phyloP scores from a whole-genome alignment of 2,329 filamentous ascomycete species.

The Aschersonia sp. region DNA sequence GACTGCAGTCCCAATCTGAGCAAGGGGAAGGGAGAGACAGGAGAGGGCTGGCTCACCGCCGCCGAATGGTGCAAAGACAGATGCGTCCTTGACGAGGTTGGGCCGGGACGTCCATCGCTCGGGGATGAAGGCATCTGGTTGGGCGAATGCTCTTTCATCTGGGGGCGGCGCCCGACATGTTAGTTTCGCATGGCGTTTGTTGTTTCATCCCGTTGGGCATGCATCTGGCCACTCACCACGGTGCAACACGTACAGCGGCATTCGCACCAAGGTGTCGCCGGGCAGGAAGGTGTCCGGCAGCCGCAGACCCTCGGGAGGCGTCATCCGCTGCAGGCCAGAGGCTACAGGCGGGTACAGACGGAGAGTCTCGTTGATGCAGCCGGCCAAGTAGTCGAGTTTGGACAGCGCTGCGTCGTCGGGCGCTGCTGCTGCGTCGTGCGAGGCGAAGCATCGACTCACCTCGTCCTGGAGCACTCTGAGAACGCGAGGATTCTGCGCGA shows the following conservation, averaged over 20 bases:
- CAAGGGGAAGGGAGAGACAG: background rate
- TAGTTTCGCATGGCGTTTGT: background rate
- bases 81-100: constrained; percentile 11
- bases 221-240: background rate
- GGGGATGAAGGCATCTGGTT: constrained; percentile 15
- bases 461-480: background rate
- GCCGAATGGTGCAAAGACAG: constrained; percentile 13
- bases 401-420: constrained; percentile 4
- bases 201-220: no score
- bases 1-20: background rate
- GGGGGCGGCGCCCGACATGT: background rate
- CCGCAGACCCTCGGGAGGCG: constrained; percentile 20
- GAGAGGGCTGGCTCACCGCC: constrained; percentile 7
- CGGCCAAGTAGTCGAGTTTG: constrained; percentile 16
- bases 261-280: constrained; percentile 18
- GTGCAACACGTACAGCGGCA: constrained; percentile 6
- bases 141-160: constrained; percentile 8
- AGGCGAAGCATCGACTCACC: background rate
- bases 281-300: constrained; percentile 19
- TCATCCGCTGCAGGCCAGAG: constrained; percentile 17
- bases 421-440: no score
- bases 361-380: constrained; percentile 24
- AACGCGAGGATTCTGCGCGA: constrained; percentile 11
- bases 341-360: constrained; percentile 22
- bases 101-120: constrained; percentile 18